Evolutionary conservation across 2,329 filamentous ascomycete species (phyloP), one percentile per base, ranked within the genome.

Genomic region (Claviceps pazoutovae): DNA sequence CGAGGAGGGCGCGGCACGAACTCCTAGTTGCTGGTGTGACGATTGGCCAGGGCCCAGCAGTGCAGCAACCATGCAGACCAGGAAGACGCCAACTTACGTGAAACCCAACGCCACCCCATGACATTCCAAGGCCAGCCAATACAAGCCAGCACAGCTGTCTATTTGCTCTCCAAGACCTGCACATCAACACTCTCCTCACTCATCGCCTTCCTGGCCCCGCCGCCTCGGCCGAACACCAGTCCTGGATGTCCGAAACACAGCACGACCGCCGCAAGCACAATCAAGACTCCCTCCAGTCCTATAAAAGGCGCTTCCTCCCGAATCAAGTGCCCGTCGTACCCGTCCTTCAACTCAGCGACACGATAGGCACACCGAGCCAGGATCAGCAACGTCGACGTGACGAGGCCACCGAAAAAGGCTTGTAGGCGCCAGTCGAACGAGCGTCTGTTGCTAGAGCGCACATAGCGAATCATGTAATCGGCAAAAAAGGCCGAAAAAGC

Each of bases 291-390:
- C 68, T 80, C 78, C 3, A 80, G 65, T 0, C 66, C 67, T 55
- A 80, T 76, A 55, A 81, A 80, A 4, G 73, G 64, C 0, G 62
- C 57, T 64, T 81, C 68, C 41, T 80, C 66, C 52, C 64, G 65
- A 51, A 83, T 78, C 55, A 84, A 63, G 1, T 67, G 60, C 1
- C 79, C 80, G 23, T 60, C 42, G 68, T 82, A 86, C 4, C 83
- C 83, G 37, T 82, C 73, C 55, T 73, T 75, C 50, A 87, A 67
- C 70, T 87, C 83, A 5, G 76, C 77, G 38, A 84, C 78, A 54
- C 83, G 76, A 64, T 79, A 86, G 49, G 76, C 72, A 58, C 78
- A 83, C 45, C 83, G 72, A 23, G 76, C 72, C 46, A 85, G 73
- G 59, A 86, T 79, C 46, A 77, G 71, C 6, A 83, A 46, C 36